Percentiles rank a stretch among this genome's conserved stretches.
phyloP scores from a whole-genome alignment of 805 yeast species.

The Teunomyces kruisii region DNA sequence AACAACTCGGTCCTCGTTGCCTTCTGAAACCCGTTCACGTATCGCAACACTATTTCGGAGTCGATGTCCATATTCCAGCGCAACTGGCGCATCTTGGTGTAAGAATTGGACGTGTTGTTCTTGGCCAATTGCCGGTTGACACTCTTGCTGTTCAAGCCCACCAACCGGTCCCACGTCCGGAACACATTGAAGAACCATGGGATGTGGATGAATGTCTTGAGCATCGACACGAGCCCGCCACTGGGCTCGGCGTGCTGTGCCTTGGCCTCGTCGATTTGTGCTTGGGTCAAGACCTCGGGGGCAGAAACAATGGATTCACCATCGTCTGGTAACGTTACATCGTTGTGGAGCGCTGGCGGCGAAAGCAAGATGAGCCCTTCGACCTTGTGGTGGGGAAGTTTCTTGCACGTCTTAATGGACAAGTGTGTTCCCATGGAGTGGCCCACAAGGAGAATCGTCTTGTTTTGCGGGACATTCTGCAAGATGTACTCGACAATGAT shows the following conservation, averaged over 20 bases:
- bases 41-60: constrained; percentile 52
- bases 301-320: not conserved
- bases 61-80: constrained; percentile 70
- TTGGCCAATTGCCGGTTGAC: constrained; percentile 53
- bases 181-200: constrained; percentile 54
- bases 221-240: constrained; percentile 9
- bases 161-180: constrained; percentile 58
- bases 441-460: constrained; percentile 54
- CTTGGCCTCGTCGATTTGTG: not conserved
- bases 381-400: constrained; percentile 36
- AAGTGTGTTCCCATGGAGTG: constrained; percentile 76
- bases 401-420: constrained; percentile 43
- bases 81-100: constrained; percentile 55
- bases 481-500: constrained; percentile 37
- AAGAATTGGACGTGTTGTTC: constrained; percentile 19
- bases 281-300: not conserved
- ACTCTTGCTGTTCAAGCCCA: constrained; percentile 60
- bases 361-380: constrained; percentile 51
- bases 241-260: not conserved
- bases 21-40: constrained; percentile 50
- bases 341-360: constrained; percentile 44
- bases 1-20: constrained; percentile 46
- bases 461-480: constrained; percentile 37
- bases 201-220: constrained; percentile 34
- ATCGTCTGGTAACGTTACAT: constrained; percentile 10